phyloP scores from a whole-genome alignment of 306 rosid species.

The Betula pendula region DNA sequence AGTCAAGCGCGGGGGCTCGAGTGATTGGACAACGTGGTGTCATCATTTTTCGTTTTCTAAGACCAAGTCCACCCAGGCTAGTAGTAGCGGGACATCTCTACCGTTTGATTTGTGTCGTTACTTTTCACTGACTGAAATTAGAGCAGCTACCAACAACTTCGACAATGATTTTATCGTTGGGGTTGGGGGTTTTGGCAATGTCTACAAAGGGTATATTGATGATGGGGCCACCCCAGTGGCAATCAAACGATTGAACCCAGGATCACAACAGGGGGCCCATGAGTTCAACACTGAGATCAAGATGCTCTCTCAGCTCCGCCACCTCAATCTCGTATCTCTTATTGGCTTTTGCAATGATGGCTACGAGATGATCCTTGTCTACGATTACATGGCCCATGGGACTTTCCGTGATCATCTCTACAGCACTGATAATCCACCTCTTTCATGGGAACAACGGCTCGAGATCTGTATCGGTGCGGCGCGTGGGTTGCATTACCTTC shows the following conservation, averaged over 20 bases:
- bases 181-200: no score
- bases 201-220: no score
- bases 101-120: constrained; percentile 28
- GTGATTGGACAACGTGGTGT: background rate
- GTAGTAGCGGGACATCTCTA: constrained; percentile 13
- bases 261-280: constrained; percentile 36
- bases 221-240: no score
- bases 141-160: no score
- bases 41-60: background rate
- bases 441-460: constrained; percentile 40
- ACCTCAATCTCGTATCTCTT: constrained; percentile 36
- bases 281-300: constrained; percentile 55
- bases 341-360: constrained; percentile 42
- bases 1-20: background rate
- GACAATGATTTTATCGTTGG: no score
- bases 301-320: constrained; percentile 50
- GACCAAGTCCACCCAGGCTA: background rate
- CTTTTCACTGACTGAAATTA: constrained; percentile 40
- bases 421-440: constrained; percentile 3
- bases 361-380: constrained; percentile 41
- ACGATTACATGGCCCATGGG: constrained; percentile 34
- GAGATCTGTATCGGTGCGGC: constrained; percentile 31
- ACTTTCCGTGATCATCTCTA: constrained; percentile 25
- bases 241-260: constrained; percentile 31
- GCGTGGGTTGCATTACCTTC: constrained; percentile 40